These are phyloP conservation scores for Cochliopodium minus DNA, from an alignment of 208 protist species.

Conservation along the genomic window DNA sequence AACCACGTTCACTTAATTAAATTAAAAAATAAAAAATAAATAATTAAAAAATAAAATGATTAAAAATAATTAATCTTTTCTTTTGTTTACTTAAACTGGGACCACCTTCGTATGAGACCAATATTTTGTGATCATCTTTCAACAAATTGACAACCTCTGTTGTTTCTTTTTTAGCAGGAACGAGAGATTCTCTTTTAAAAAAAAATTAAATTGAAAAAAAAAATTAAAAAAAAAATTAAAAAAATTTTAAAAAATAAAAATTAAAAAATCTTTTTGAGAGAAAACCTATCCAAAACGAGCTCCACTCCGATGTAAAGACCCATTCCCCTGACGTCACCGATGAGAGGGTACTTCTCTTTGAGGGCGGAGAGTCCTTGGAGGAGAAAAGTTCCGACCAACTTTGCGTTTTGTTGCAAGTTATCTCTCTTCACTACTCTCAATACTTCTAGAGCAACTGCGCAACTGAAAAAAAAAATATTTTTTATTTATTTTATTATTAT, in stretches of 20 bases:
- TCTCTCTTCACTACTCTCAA: constrained; percentile 35
- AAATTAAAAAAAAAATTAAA: too few species aligned
- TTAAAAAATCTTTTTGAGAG: too few species aligned
- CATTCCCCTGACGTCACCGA: constrained; percentile 43
- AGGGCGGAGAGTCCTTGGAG: constrained; percentile 16
- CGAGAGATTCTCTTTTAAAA: not conserved
- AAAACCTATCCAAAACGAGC: constrained; percentile 31
- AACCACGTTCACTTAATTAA: constrained; percentile 29
- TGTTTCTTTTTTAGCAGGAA: not conserved
- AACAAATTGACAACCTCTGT: not conserved
- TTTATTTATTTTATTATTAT: too few species aligned
- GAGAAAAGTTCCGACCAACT: constrained; percentile 20
- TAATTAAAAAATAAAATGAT: too few species aligned
- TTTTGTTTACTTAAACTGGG: too few species aligned
- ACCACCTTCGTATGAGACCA: not conserved
- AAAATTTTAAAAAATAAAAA: too few species aligned
- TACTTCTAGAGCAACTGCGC: constrained; percentile 35
- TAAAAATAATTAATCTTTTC: too few species aligned
- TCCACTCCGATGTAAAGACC: constrained; percentile 41
- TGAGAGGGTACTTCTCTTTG: constrained; percentile 23
- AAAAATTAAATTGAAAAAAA: too few species aligned
- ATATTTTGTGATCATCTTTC: not conserved
- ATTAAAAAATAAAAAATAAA: too few species aligned
- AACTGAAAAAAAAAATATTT: too few species aligned
- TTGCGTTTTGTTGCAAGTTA: constrained; percentile 29